Base-by-base conservation (phyloP, 495 filamentous ascomycete genomes). In the Podospora anserina region DNA sequence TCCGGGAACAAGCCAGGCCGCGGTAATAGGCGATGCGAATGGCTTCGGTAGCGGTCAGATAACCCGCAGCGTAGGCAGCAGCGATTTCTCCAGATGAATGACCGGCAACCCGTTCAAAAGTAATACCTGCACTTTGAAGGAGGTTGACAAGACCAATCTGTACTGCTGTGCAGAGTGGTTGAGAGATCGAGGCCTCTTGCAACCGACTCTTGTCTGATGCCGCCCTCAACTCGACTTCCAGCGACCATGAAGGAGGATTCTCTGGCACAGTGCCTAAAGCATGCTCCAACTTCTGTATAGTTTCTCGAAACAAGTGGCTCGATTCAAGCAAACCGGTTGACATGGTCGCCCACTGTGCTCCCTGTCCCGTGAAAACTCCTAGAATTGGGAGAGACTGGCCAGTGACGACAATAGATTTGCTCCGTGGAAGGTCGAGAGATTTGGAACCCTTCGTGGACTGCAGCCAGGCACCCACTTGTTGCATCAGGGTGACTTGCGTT, bases 51-150 rank as follows among this genome's bases (percentile, higher is more conserved):
- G 81, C 75, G 0, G 68, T 66, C 2, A 86, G 53, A 7, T 69
- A 65, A 1, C 80, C 79, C 1, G 79, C 75, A 4, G 79, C 78
- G 65, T 82, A 84, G 0, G 83, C 81, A 1, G 81, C 82, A 0
- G 62, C 82, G 63, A 89, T 88, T 66, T 90, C 88, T 7, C 88
- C 88, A 54, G 80, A 84, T 0, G 86, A 88, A 69, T 89, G 87
- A 26, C 88, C 88, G 2, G 87, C 78, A 0, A 88, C 84, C 3
- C 79, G 77, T 1, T 68, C 49, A 0, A 81, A 79, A 0, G 58
- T 28, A 11, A 89, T 70, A 4, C 82, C 83, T 57, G 78, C 76
- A 1, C 34, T 71, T 0, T 57, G 54, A 0, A 89, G 69, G 0
- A 88, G 62, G 3, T 84, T 76, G 0, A 86, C 80, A 0, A 88